Base-by-base conservation (phyloP, 805 yeast species). In the Candida krabiensis region DNA sequence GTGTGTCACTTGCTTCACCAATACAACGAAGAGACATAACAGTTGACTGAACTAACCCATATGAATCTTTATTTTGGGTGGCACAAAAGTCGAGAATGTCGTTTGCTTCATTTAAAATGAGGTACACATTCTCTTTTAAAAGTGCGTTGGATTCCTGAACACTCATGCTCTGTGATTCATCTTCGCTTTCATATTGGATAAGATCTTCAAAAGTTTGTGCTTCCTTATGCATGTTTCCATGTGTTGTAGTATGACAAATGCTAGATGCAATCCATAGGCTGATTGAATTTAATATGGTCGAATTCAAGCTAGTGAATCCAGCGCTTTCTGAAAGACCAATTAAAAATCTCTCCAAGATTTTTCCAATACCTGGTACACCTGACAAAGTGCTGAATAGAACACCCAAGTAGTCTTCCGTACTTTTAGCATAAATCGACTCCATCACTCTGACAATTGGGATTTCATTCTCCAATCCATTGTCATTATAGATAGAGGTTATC, bases 1-100 rank as follows among this genome's bases (percentile, higher is more conserved):
- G 32, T 4, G 56, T 39, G 9, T 42, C 44, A n/a, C 65, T 58
- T 4, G 58, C 55, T 12, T 48, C 43, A 1, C 61, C 59, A 26
- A 80, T 66, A 0, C 80, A 52, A 34, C 70, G 71, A 4, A 80
- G 43, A 0, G 82, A 69, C 9, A 73, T 61, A 0, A 60, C 38
- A 1, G 53, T 33, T 0, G 58, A 34, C 9, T 44, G 41, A 0
- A 37, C 28, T 13, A 41, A 16, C 5, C 42, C 48, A 9, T 33
- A 30, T 2, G 48, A 35, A 5, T 44, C 44, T 6, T 31, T 38
- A 3, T 30, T 24, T 9, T 26, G 2, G 64, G 44, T 29, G 5
- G 69, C 50, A 1, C 61, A 38, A 4, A 60, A 60, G 25, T 69
- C 71, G 3, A 76, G 52, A 2, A 77, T 37, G 1, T 63, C 67